Evolutionary conservation across 2,329 filamentous ascomycete species (phyloP).

Genomic region (Fusarium veterinarium): DNA sequence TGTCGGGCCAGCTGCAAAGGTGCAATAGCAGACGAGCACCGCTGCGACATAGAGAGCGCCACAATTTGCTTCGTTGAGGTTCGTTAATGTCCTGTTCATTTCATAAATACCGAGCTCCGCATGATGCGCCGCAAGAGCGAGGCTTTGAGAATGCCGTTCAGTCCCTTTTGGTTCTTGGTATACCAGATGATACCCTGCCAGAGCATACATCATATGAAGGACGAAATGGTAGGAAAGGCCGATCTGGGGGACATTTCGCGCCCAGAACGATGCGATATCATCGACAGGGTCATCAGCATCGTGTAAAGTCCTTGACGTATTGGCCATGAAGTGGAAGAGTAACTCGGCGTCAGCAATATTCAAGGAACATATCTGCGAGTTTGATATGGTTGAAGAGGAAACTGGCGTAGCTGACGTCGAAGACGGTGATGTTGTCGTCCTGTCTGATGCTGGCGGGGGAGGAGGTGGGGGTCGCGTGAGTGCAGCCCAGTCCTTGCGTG

Average conservation of each 20-base stretch:
- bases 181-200: slow-evolving; percentile 45
- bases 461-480: slow-evolving; percentile 36
- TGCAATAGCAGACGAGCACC: slow-evolving; percentile 46
- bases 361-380: slow-evolving; percentile 37
- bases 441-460: slow-evolving; percentile 31
- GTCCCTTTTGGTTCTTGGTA: slow-evolving; percentile 34
- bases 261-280: slow-evolving; percentile 44
- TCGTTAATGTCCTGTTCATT: slow-evolving; percentile 40
- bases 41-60: slow-evolving; percentile 47
- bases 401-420: slow-evolving; percentile 38
- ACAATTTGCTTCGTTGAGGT: slow-evolving; percentile 44
- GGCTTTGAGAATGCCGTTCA: slow-evolving; percentile 32
- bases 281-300: slow-evolving; percentile 28
- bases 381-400: slow-evolving; percentile 39
- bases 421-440: slow-evolving; percentile 39
- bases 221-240: slow-evolving; percentile 46
- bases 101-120: slow-evolving; percentile 43
- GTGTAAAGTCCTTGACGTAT: slow-evolving; percentile 42
- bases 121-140: slow-evolving; percentile 42
- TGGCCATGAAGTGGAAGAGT: slow-evolving; percentile 45
- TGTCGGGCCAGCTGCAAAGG: slow-evolving; percentile 47
- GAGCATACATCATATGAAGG: slow-evolving; percentile 45
- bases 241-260: slow-evolving; percentile 45
- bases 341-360: slow-evolving; percentile 47
- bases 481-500: slow-evolving; percentile 47